Evolutionary conservation across 106 monocot genomes (phyloP).

Genomic region (Amphibolis antarctica): DNA sequence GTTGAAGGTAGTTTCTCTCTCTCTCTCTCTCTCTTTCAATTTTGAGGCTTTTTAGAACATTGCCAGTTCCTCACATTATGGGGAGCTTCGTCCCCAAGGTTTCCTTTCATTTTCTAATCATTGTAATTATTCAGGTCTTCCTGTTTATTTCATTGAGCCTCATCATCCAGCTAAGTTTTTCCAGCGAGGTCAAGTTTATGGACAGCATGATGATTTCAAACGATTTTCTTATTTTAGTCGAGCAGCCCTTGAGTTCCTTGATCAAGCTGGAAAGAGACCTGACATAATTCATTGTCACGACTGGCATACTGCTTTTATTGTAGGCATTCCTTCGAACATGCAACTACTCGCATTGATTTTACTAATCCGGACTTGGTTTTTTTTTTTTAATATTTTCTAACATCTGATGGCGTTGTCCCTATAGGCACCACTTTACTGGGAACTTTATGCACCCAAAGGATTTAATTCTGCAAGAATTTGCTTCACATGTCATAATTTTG

Average conservation of each 20-base stretch:
- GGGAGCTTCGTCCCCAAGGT: background rate
- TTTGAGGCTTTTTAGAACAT: too few relatives aligned
- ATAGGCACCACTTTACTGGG: constrained; percentile 96
- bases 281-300: constrained; percentile 98
- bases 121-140: constrained; percentile 51
- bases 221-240: constrained; percentile 86
- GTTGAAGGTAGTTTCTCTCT: constrained; percentile 55
- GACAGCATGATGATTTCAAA: constrained; percentile 88
- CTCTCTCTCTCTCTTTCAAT: background rate
- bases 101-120: constrained; percentile 7
- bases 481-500: constrained; percentile 96
- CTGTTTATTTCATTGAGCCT: constrained; percentile 94
- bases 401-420: constrained; percentile 1
- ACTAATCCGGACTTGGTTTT: background rate
- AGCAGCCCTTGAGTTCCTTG: constrained; percentile 74
- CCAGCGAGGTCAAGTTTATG: constrained; percentile 62
- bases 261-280: constrained; percentile 70
- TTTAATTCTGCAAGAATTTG: constrained; percentile 90
- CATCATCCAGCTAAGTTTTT: constrained; percentile 84
- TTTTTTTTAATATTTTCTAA: background rate
- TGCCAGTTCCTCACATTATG: too few relatives aligned
- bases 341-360: background rate
- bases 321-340: constrained; percentile 19
- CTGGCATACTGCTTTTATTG: constrained; percentile 94
- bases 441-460: constrained; percentile 54